A percentile compares a stretch with the other conserved stretches of the same genome.
phyloP scores from a whole-genome alignment of 1,284 basidiomycete genomes.

The Trametes polyzona region DNA sequence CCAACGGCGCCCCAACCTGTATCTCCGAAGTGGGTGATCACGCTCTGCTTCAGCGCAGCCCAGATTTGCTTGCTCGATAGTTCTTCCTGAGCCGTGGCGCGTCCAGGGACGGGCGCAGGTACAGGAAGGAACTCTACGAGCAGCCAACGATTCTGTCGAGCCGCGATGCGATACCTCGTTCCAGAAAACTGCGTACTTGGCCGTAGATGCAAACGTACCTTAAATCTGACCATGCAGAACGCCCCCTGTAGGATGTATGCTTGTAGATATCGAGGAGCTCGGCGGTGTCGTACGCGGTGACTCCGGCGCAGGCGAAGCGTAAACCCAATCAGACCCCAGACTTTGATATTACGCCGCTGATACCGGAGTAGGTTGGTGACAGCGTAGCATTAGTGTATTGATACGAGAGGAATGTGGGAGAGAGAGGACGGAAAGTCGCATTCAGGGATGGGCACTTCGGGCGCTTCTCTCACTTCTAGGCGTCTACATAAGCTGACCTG shows the following conservation, averaged over 20 bases:
- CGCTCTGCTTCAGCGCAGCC: conserved; percentile 66
- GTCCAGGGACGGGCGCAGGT: conserved; percentile 14
- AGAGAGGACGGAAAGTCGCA: neutral
- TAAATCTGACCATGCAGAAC: conserved; percentile 72
- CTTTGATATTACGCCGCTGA: neutral
- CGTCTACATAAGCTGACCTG: too few species aligned
- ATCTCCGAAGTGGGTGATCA: conserved; percentile 77
- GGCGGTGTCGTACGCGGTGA: neutral
- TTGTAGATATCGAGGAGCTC: neutral
- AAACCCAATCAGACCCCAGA: neutral
- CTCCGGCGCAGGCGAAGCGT: neutral
- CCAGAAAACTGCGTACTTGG: neutral
- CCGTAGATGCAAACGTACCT: conserved; percentile 42
- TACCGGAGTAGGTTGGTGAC: neutral
- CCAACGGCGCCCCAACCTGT: conserved; percentile 80
- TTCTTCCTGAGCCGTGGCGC: conserved; percentile 13
- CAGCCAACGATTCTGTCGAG: conserved; percentile 72
- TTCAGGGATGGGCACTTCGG: too few species aligned
- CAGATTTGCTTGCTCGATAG: conserved; percentile 67
- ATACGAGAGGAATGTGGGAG: neutral
- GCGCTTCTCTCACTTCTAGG: too few species aligned
- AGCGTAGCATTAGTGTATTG: neutral
- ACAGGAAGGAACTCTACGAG: conserved; percentile 72
- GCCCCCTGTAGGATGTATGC: neutral
- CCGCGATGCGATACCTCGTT: neutral